Base-by-base conservation (phyloP, 352 stramenopile species). In the Phytopythium montanum region DNA sequence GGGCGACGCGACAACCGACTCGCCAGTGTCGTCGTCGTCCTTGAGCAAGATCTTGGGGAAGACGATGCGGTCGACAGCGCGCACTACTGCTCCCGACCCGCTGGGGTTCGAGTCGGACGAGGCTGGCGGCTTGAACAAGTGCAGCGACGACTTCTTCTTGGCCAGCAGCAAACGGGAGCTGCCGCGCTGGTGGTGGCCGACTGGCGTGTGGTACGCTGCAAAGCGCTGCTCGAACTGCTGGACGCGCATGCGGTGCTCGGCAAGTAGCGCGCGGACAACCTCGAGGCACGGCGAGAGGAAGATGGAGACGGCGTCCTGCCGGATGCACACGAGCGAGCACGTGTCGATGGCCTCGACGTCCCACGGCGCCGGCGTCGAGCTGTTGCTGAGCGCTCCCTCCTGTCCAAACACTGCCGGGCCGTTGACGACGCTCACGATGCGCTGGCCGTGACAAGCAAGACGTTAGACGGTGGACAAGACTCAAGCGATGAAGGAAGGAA, bases 381-480 rank as follows among this genome's bases (percentile, higher is more conserved):
- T 75, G 41, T 69, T 88, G 26, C 59, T 68, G 23, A 87, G 72
- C 2, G 68, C 74, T 13, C 67, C 69, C 68, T 90, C 82, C 36
- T 92, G 80, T 18, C 79, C 81, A 56, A 92, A 85, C n/a, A 90
- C 72, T 0, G 83, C 75, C n/a, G 83, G 83, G 6, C 80, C 75
- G 39, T 71, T 59, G 4, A 90, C 63, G 33, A 88, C 75, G n/a
- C 73, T 81, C 23, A 90, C 65, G 14, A 92, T 65, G 19, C 57
- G 48, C 21, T 59, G 38, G 9, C 28, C 44, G 26, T 26, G 14
- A 5, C 42, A 49, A 5, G 3, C 18, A 48, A 49, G 42, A 65
- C 28, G 31, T 25, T 44, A 56, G 25, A 10, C n/a, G 12, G 12
- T 18, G 42, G 12, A 23, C n/a, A 29, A 28, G 3, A 4, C n/a